A percentile compares a stretch with the other conserved stretches of the same genome.
Evolutionary conservation across 1,139 yeast species (phyloP).

Genomic region (Yamadazyma dendronema): DNA sequence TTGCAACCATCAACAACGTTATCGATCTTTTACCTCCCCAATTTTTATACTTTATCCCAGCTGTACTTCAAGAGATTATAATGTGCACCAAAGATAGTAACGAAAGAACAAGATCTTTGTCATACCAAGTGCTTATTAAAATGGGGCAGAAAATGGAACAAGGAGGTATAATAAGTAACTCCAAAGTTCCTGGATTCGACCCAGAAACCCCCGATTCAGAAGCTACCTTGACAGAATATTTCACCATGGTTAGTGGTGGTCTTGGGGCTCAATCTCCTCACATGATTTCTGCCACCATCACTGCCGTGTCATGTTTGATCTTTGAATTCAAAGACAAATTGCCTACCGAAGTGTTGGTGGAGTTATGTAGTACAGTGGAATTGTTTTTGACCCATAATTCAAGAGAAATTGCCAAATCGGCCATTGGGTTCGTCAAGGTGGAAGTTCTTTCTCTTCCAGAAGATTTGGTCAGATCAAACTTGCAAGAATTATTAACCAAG

Average conservation of each 20-base stretch:
- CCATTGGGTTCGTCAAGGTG: constrained; percentile 92
- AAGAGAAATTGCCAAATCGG: constrained; percentile 90
- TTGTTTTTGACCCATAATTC: constrained; percentile 86
- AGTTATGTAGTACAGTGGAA: constrained; percentile 85
- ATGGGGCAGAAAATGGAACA: constrained; percentile 79
- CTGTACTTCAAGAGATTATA: constrained; percentile 81
- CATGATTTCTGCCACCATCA: constrained; percentile 94
- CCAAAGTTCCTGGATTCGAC: constrained; percentile 69
- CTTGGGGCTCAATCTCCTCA: constrained; percentile 91
- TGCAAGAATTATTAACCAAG: constrained; percentile 64
- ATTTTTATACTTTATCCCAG: constrained; percentile 75
- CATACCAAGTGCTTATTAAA: constrained; percentile 70
- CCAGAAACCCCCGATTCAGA: constrained; percentile 56
- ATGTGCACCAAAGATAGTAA: constrained; percentile 91
- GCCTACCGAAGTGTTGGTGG: constrained; percentile 57
- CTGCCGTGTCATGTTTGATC: constrained; percentile 82
- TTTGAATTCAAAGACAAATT: constrained; percentile 77
- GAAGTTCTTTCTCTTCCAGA: constrained; percentile 83
- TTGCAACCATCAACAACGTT: constrained; percentile 62
- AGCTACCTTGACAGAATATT: constrained; percentile 76
- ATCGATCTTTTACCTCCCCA: constrained; percentile 59
- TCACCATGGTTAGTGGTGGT: constrained; percentile 95
- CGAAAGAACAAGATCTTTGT: constrained; percentile 83
- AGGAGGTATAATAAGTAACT: constrained; percentile 69
- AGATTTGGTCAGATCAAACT: constrained; percentile 67